Base-by-base conservation (phyloP, 1,284 basidiomycete species). In the Veloboletus limbatus region DNA sequence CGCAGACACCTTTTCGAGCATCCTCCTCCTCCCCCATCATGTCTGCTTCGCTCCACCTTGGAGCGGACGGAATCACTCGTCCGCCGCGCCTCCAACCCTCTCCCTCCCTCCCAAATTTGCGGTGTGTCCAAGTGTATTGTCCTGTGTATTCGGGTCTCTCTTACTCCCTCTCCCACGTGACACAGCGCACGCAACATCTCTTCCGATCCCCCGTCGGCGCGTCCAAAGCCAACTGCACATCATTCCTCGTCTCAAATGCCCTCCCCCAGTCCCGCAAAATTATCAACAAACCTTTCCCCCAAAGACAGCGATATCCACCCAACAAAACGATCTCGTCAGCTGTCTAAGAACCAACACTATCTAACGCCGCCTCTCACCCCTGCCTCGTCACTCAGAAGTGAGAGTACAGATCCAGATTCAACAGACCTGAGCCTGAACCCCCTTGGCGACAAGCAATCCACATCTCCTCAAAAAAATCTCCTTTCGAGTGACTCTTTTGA, bases 71-170 rank as follows among this genome's bases (percentile, higher is more conserved):
- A 20, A 27, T 30, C 37, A 18, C 55, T 24, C 69, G 71, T 49
- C 75, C 74, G 38, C 69, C 72, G 8, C 76, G 77, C 35, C 68
- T 82, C 34, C 79, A 79, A 45, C 76, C 78, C 39, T 81, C 79
- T 4, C 78, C 80, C 16, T 81, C 80, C 21, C 68, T 82, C 50
- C 80, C 80, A 10, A 82, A 82, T 56, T 68, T 82, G 45, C 74
- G 77, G 79, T 79, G 40, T 45, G 66, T 59, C 32, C 28, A 9
- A 20, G 20, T 16, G 7, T 37, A 6, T n/a, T 16, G 8, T 39
- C 47, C 9, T 42, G 10, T 40, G 3, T 31, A 6, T 37, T 18
- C 25, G 5, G 20, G 3, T 24, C 45, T 43, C 31, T 42, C 57
- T 62, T 36, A 46, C 45, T 40, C 25, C 42, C 46, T 18, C 45